Evolutionary conservation across 1,139 yeast species (phyloP).

Genomic region (Petasospora rhodanensis): DNA sequence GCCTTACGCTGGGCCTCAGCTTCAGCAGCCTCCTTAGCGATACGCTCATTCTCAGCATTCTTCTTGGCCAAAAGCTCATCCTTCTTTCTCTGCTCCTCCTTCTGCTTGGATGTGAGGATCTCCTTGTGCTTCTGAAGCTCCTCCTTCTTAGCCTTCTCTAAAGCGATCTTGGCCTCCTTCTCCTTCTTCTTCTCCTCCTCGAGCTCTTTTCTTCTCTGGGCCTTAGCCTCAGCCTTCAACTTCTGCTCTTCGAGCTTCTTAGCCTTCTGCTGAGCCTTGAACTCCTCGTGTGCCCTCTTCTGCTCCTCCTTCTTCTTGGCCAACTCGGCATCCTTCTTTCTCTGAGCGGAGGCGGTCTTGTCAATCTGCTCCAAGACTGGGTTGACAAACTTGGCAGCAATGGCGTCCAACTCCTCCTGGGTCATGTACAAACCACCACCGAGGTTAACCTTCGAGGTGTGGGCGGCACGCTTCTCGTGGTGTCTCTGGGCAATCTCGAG

Average conservation of each 20-base stretch:
- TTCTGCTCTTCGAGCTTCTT: constrained; percentile 28
- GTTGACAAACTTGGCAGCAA: constrained; percentile 77
- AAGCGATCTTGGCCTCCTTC: constrained; percentile 19
- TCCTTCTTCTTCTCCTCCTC: constrained; percentile 23
- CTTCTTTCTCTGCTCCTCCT: constrained; percentile 25
- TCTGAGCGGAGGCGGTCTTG: constrained; percentile 66
- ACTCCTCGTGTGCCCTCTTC: constrained; percentile 19
- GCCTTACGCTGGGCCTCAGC: constrained; percentile 24
- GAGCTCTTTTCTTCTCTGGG: constrained; percentile 29
- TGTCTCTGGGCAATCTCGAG: constrained; percentile 59
- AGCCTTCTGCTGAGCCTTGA: constrained; percentile 23
- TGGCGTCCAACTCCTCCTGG: constrained; percentile 67
- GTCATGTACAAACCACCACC: constrained; percentile 89
- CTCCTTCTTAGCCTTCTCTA: constrained; percentile 23
- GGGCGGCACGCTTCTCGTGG: constrained; percentile 25
- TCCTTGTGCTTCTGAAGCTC: constrained; percentile 24
- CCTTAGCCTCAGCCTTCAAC: constrained; percentile 31
- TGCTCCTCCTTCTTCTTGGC: constrained; percentile 20
- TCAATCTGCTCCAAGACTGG: constrained; percentile 83
- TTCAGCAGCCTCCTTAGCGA: constrained; percentile 25
- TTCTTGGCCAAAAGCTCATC: constrained; percentile 20
- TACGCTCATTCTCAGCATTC: constrained; percentile 20
- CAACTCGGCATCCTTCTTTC: constrained; percentile 61
- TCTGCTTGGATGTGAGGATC: constrained; percentile 21
- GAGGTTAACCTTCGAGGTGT: constrained; percentile 58